These are phyloP conservation scores for Umbelopsis isabellina DNA, from an alignment of 192 early-diverging fungal species.

Conservation along the genomic window DNA sequence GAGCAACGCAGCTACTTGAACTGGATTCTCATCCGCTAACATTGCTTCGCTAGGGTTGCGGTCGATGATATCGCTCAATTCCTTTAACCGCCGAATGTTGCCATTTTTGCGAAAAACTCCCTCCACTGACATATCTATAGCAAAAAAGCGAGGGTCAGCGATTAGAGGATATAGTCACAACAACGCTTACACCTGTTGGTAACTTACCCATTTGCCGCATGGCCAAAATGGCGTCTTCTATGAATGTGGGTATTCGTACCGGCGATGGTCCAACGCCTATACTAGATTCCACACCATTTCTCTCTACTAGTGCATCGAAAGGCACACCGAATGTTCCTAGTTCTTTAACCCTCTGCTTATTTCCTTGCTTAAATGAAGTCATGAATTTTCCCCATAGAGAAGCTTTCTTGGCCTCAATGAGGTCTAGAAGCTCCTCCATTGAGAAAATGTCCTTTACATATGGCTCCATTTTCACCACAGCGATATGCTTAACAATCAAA, in stretches of 20 bases:
- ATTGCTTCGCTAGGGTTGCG: slow-evolving; percentile 72
- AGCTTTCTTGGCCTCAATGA: slow-evolving; percentile 76
- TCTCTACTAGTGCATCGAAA: slow-evolving; percentile 82
- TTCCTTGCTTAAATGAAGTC: slow-evolving; percentile 61
- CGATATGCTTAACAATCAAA: slow-evolving; percentile 83
- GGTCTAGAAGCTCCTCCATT: slow-evolving; percentile 74
- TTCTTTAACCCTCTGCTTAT: slow-evolving; percentile 45
- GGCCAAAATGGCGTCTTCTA: slow-evolving; percentile 77
- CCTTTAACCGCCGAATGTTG: slow-evolving; percentile 90
- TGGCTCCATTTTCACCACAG: slow-evolving; percentile 74
- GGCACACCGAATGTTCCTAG: slow-evolving; percentile 91
- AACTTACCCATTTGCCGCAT: slow-evolving; percentile 73
- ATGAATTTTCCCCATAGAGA: slow-evolving; percentile 76
- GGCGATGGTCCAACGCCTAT: slow-evolving; percentile 65
- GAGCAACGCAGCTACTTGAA: slow-evolving; percentile 93
- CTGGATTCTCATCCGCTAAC: slow-evolving; percentile 71
- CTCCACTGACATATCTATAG: slow-evolving; percentile 76
- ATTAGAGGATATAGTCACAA: background rate
- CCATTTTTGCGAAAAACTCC: slow-evolving; percentile 98
- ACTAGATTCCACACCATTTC: slow-evolving; percentile 80
- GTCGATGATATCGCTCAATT: slow-evolving; percentile 83
- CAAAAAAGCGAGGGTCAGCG: background rate
- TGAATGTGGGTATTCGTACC: slow-evolving; percentile 80
- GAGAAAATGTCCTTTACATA: slow-evolving; percentile 69
- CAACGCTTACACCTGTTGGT: background rate